Percentiles rank a stretch among this genome's conserved stretches.
phyloP scores from a whole-genome alignment of 495 filamentous ascomycete genomes.

The Arthonia radiata region DNA sequence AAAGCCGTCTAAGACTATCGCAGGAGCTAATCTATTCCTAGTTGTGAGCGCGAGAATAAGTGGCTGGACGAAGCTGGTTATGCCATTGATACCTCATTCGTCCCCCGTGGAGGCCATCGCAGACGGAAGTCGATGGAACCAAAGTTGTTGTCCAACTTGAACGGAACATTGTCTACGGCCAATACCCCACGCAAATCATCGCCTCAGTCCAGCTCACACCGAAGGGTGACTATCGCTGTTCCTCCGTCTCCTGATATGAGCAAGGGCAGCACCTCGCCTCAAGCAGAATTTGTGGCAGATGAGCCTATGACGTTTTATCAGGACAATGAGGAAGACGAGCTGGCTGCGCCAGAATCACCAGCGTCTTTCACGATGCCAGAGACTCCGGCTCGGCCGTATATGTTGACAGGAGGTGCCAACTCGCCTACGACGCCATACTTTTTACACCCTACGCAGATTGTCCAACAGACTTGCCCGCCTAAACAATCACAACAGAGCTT shows the following conservation, averaged over 20 bases:
- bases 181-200: no score
- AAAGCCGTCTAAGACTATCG: slow-evolving; percentile 1
- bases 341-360: slow-evolving; percentile 11
- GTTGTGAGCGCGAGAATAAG: slow-evolving; percentile 55
- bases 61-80: slow-evolving; percentile 52
- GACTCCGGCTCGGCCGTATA: slow-evolving; percentile 21
- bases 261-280: no score
- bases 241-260: no score
- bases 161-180: no score
- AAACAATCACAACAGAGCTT: slow-evolving; percentile 27
- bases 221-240: no score
- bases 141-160: slow-evolving; percentile 42
- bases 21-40: slow-evolving; percentile 15
- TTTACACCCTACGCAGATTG: slow-evolving; percentile 25
- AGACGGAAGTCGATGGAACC: slow-evolving; percentile 87
- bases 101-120: slow-evolving; percentile 53
- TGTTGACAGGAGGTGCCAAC: no score
- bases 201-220: no score
- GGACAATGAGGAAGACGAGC: slow-evolving; percentile 5
- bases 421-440: slow-evolving; percentile 31
- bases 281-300: no score
- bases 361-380: slow-evolving; percentile 12
- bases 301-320: no score
- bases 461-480: slow-evolving; percentile 51
- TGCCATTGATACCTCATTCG: slow-evolving; percentile 38